Base-by-base conservation (phyloP, 441 rosid genomes). In the Hura crepitans region DNA sequence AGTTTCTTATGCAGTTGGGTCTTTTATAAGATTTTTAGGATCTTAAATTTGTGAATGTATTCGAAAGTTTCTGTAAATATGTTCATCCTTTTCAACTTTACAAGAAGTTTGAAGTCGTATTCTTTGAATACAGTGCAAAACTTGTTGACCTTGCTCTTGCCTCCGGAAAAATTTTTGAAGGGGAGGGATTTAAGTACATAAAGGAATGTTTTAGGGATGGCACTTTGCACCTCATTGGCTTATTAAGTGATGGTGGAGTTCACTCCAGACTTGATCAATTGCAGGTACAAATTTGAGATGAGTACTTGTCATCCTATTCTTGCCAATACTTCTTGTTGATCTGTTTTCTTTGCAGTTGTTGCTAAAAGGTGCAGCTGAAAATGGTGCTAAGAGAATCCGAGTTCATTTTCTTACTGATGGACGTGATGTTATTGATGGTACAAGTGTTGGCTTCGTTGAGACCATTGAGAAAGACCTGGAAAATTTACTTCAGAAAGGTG, bases 391-490 rank as follows among this genome's bases (percentile, higher is more conserved):
- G 75, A 87, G 96, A 78, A 92, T 95, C 75, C 91, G 99, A n/a
- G 82, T 92, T 42, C 99, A 95, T 71, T 50, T 92, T 73, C 97
- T 95, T 61, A 95, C 99, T 3, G 99, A 95, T 80, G 99, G 99
- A 50, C 97, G 97, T 74, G 99, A 95, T 90, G 97, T 92, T 72
- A 79, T 92, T 79, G 98, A 93, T 81, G 98, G 98, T 27, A 82
- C 97, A 53, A 93, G 98, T 67, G 82, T 93, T 17, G 92, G 87
- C 22, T 95, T 89, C 80, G 96, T 85, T 20, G 97, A 95, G 77
- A 90, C 90, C 66, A 86, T 95, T 73, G 97, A 90, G 81, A 78
- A 72, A 27, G 89, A 87, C 55, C 86, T 95, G 15, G 84, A 83
- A 61, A 72, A 78, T 3, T 76, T 95, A 62, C 79, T 92, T 22